Percentiles rank a stretch among this genome's conserved stretches.
Evolutionary conservation across 2,329 filamentous ascomycete genomes (phyloP).

Genomic region (Ophiostoma perfectum): DNA sequence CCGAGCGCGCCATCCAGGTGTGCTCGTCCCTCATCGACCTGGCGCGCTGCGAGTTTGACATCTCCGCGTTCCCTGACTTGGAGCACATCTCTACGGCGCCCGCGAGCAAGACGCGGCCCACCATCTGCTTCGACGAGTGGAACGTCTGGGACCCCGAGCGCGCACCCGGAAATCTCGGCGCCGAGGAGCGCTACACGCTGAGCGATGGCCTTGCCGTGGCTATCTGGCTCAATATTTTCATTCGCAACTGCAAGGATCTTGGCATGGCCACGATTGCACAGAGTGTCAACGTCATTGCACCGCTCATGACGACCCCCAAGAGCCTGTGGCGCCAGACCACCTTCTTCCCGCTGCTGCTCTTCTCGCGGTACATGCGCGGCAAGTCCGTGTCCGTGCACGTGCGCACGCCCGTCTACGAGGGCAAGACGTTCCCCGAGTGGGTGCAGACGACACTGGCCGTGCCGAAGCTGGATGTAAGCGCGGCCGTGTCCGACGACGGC

Average conservation of each 20-base stretch:
- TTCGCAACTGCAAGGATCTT: slow-evolving; percentile 63
- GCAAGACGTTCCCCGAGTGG: slow-evolving; percentile 61
- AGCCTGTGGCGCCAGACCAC: slow-evolving; percentile 62
- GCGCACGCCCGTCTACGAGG: slow-evolving; percentile 56
- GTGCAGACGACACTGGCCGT: slow-evolving; percentile 55
- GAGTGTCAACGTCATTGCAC: slow-evolving; percentile 71
- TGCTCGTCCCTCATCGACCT: slow-evolving; percentile 65
- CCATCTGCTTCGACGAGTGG: slow-evolving; percentile 81
- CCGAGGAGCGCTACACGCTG: slow-evolving; percentile 68
- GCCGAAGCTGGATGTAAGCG: slow-evolving; percentile 63
- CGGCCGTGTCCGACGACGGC: slow-evolving; percentile 46
- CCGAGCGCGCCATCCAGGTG: slow-evolving; percentile 69
- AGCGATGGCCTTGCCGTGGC: slow-evolving; percentile 71
- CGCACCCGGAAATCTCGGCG: slow-evolving; percentile 65
- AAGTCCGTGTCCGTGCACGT: slow-evolving; percentile 63
- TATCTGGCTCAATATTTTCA: slow-evolving; percentile 70
- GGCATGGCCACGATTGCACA: slow-evolving; percentile 78
- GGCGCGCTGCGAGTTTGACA: slow-evolving; percentile 37
- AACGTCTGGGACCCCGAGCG: slow-evolving; percentile 74
- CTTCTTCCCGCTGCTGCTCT: slow-evolving; percentile 69
- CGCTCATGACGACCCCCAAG: slow-evolving; percentile 61
- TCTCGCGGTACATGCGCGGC: slow-evolving; percentile 68
- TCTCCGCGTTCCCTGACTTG: background rate
- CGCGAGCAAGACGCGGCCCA: slow-evolving; percentile 34
- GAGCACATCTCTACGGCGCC: background rate